Conservation (phyloP, 2,329 filamentous ascomycete genomes). For the Aureobasidium melanogenum region DNA sequence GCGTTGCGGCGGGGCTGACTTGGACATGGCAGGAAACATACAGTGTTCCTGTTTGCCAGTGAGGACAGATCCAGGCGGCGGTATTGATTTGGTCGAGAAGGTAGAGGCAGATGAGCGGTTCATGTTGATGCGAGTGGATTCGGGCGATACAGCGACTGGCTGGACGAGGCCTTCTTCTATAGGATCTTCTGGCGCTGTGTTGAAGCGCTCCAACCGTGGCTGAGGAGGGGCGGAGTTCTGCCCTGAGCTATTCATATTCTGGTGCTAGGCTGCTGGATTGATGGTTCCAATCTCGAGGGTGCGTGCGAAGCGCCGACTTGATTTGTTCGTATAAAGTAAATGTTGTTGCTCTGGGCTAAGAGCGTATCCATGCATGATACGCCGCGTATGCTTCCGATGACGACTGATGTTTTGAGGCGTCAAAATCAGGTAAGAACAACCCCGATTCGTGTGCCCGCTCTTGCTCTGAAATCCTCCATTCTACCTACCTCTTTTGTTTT, state of each 20-base stretch:
- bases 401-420: background rate
- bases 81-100: slow-evolving; percentile 29
- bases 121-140: slow-evolving; percentile 11
- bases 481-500: background rate
- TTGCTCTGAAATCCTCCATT: background rate
- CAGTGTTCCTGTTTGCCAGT: slow-evolving; percentile 98
- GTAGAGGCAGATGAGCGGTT: slow-evolving; percentile 15
- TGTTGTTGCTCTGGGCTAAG: background rate
- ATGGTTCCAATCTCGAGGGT: background rate
- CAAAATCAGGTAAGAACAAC: background rate
- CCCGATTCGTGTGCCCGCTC: background rate
- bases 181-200: slow-evolving; percentile 15
- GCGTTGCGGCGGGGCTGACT: background rate
- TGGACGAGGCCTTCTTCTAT: slow-evolving; percentile 6
- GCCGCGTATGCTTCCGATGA: background rate
- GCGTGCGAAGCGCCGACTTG: background rate
- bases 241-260: background rate
- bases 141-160: slow-evolving; percentile 2
- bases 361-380: background rate
- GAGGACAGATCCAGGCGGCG: slow-evolving; percentile 53
- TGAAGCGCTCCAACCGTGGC: slow-evolving; percentile 14
- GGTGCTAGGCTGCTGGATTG: background rate
- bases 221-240: background rate
- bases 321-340: background rate
- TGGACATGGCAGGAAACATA: slow-evolving; percentile 35